Evolutionary conservation across 331 rosid genomes (phyloP).

Genomic region (Saraca asoca): DNA sequence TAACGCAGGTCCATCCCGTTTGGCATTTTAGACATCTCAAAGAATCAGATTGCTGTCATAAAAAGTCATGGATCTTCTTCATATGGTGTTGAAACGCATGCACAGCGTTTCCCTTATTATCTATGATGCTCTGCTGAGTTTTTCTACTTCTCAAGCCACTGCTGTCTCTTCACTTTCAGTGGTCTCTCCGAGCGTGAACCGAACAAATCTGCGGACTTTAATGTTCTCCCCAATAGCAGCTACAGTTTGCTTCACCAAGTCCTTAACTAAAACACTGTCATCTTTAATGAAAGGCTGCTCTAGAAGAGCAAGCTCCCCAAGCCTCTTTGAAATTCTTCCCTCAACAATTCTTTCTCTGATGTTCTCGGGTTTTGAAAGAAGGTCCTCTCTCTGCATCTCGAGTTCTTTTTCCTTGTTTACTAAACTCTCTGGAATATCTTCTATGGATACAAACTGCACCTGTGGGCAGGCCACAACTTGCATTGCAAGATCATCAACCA

Average conservation of each 20-base stretch:
- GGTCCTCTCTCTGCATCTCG: slow-evolving; percentile 95
- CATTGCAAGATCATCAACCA: slow-evolving; percentile 95
- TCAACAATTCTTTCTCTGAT: slow-evolving; percentile 96
- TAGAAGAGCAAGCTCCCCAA: slow-evolving; percentile 85
- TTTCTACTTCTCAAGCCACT: slow-evolving; percentile 38
- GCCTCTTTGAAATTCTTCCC: slow-evolving; percentile 91
- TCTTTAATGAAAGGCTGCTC: slow-evolving; percentile 94
- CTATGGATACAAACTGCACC: slow-evolving; percentile 76
- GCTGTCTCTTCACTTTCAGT: slow-evolving; percentile 37
- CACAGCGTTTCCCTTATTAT: neutral
- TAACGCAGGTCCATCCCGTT: slow-evolving; percentile 34
- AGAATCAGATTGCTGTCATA: slow-evolving; percentile 31
- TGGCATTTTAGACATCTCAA: slow-evolving; percentile 38
- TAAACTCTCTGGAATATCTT: slow-evolving; percentile 71
- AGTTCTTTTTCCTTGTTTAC: slow-evolving; percentile 69
- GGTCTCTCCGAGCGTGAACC: slow-evolving; percentile 78
- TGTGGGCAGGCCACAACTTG: slow-evolving; percentile 89
- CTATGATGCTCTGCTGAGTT: slow-evolving; percentile 1
- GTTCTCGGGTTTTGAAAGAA: slow-evolving; percentile 80
- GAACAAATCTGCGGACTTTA: slow-evolving; percentile 74
- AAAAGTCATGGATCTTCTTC: slow-evolving; percentile 28
- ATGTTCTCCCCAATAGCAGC: slow-evolving; percentile 95
- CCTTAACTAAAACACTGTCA: slow-evolving; percentile 79
- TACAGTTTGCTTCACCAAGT: slow-evolving; percentile 85
- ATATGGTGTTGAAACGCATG: slow-evolving; percentile 19